Evolutionary conservation across 2,329 filamentous ascomycete species (phyloP).

Genomic region (Myriosclerotinia scirpicola): DNA sequence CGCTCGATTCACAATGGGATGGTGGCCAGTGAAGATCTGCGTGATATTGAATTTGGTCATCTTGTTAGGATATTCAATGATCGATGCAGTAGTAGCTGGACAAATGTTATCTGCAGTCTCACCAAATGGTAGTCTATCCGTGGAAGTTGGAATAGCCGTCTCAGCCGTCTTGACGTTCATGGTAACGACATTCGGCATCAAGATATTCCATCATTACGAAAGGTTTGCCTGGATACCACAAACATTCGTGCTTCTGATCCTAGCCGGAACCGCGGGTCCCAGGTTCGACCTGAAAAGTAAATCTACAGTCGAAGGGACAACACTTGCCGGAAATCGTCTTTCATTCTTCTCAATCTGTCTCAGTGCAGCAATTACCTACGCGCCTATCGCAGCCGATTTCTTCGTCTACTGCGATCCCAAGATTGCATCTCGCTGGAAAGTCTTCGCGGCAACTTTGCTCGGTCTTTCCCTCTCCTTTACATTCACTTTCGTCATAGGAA

Average conservation of each 20-base stretch:
- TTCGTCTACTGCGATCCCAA: constrained; percentile 62
- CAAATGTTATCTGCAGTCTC: constrained; percentile 68
- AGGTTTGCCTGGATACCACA: constrained; percentile 66
- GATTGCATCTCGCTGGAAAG: constrained; percentile 46
- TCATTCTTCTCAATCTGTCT: constrained; percentile 71
- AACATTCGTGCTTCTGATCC: constrained; percentile 58
- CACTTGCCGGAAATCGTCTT: constrained; percentile 56
- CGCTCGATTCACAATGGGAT: constrained; percentile 62
- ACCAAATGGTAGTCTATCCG: constrained; percentile 55
- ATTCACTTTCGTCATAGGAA: constrained; percentile 60
- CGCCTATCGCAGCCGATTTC: constrained; percentile 63
- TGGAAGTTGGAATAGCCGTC: constrained; percentile 67
- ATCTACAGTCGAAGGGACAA: constrained; percentile 43
- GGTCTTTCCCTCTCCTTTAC: constrained; percentile 59
- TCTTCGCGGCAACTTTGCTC: constrained; percentile 57
- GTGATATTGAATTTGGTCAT: constrained; percentile 63
- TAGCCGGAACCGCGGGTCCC: constrained; percentile 60
- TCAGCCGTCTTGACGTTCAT: constrained; percentile 61
- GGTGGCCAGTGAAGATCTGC: constrained; percentile 64
- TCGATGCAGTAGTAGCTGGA: constrained; percentile 65
- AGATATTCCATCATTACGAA: constrained; percentile 67
- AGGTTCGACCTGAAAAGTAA: constrained; percentile 60
- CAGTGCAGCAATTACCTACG: constrained; percentile 63
- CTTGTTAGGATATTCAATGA: constrained; percentile 60
- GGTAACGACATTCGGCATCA: constrained; percentile 67